Evolutionary conservation across 495 filamentous ascomycete genomes (phyloP), one percentile per base, ranked within the genome.

Genomic region (Penicillium silybi): DNA sequence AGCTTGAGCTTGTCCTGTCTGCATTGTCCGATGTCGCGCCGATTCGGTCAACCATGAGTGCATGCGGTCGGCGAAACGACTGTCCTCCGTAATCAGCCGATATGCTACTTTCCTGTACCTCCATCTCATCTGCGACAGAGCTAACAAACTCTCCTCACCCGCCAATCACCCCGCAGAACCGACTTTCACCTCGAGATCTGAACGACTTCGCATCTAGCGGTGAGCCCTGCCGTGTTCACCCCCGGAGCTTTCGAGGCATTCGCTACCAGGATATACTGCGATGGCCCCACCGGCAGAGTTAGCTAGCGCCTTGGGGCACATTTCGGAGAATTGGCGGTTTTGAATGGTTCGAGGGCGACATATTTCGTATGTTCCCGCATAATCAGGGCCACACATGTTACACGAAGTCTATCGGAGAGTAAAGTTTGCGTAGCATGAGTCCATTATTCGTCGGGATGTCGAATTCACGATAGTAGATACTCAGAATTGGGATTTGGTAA

Each of bases 131-230:
- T 54, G 29, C 37, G 23, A 39, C 7, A 35, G 34, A 38, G 22
- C 7, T 26, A 15, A 41, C 38, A 43, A 38, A 42, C 49, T 9
- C 20, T 43, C 42, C 43, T 17, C 27, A 4, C n/a, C 44, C 34
- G 15, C 58, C 53, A 57, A 57, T 61, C 50, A 57, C 25, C 26
- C 20, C 20, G n/a, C 10, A 13, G 16, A 25, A 39, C 39, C 10
- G 26, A 22, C 38, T 5, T 52, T 41, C 43, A 19, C 47, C 19
- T 47, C 32, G 34, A 42, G 51, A 60, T 58, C 48, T 39, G 41
- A 46, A 52, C 47, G 44, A 32, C 22, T 37, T 50, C 41, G 25
- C 61, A 66, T 63, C 40, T 66, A 64, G 63, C 63, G 63, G 63
- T 66, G 63, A 57, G 60, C 50, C 51, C 16, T 48, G 56, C 52